Evolutionary conservation across 1,284 basidiomycete species (phyloP).

Genomic region (Tilletia walkeri): DNA sequence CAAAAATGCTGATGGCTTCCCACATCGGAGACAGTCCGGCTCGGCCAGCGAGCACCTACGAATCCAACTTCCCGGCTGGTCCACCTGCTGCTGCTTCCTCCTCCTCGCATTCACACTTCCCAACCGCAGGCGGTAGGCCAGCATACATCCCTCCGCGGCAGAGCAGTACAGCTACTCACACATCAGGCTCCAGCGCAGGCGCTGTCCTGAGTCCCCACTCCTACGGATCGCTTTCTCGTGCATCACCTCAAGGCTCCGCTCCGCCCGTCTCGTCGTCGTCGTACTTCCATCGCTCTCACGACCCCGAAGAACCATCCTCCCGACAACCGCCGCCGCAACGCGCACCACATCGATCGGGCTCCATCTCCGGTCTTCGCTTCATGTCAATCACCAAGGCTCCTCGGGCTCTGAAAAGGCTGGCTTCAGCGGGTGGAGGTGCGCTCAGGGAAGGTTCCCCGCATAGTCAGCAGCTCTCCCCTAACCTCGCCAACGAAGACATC

Average conservation of each 20-base stretch:
- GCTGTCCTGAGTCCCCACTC: neutral
- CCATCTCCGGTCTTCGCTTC: conserved; percentile 5
- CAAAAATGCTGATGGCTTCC: neutral
- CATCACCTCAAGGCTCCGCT: neutral
- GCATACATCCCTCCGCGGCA: neutral
- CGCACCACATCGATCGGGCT: neutral
- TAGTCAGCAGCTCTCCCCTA: neutral
- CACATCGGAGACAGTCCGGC: conserved; percentile 5
- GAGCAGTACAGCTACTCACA: neutral
- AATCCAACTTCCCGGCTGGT: neutral
- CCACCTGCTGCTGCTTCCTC: neutral
- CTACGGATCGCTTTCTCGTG: neutral
- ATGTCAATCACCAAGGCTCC: conserved; percentile 2
- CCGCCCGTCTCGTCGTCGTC: neutral
- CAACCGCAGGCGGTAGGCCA: no score
- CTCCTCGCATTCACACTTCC: neutral
- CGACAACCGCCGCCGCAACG: neutral
- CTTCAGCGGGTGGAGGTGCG: neutral
- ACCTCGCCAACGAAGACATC: neutral
- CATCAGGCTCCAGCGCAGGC: neutral
- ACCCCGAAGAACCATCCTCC: neutral
- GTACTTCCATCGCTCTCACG: neutral
- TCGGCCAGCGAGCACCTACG: neutral
- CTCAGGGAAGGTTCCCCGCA: neutral
- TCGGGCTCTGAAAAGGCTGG: neutral